Conservation (phyloP, 331 rosid species). For the Phaseolus coccineus region DNA sequence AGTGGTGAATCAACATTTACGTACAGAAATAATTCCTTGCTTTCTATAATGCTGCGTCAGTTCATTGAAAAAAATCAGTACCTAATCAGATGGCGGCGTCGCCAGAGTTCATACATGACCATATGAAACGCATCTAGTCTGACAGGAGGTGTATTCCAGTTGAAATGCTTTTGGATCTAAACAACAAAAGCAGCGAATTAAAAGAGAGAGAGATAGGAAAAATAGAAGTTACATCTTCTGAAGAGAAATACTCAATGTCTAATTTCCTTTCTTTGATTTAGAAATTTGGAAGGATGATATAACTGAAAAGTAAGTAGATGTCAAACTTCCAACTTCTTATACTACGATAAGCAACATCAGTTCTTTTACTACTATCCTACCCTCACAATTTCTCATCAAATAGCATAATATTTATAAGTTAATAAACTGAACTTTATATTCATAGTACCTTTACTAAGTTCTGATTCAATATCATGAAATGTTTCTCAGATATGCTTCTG, state of each 20-base stretch:
- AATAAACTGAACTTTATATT: constrained; percentile 11
- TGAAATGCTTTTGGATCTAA: constrained; percentile 46
- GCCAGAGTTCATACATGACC: constrained; percentile 50
- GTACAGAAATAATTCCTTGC: constrained; percentile 14
- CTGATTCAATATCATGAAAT: constrained; percentile 30
- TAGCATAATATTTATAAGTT: background rate
- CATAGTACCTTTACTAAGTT: constrained; percentile 38
- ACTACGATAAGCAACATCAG: background rate
- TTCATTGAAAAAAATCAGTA: constrained; percentile 15
- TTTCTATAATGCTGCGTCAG: background rate
- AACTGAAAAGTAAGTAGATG: background rate
- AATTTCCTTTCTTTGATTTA: background rate
- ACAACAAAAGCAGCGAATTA: constrained; percentile 19
- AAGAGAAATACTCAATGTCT: background rate
- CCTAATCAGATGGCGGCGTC: constrained; percentile 43
- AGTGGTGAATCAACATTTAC: constrained; percentile 22
- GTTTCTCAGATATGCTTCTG: constrained; percentile 29
- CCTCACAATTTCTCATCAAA: constrained; percentile 1
- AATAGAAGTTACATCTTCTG: background rate
- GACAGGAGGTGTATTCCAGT: constrained; percentile 47
- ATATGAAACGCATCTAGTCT: constrained; percentile 49
- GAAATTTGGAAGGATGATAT: constrained; percentile 16
- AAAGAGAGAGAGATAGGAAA: background rate
- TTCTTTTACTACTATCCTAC: background rate
- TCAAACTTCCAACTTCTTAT: constrained; percentile 4